Percentiles rank a stretch among this genome's conserved stretches.
Evolutionary conservation across 1,139 yeast species (phyloP).

Genomic region (Suhomyces kunorum): DNA sequence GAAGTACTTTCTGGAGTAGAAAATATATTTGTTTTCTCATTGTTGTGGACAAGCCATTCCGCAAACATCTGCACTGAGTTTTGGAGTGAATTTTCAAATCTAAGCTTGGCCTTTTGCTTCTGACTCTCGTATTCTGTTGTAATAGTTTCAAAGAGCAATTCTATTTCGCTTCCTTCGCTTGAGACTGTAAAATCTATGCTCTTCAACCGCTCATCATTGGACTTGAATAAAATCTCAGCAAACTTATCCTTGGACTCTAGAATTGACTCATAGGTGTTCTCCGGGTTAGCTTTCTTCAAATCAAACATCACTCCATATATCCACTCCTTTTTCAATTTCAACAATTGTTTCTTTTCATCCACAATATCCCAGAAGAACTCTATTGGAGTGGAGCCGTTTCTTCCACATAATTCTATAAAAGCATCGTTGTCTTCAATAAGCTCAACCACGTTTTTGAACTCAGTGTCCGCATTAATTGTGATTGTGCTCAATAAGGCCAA

Average conservation of each 20-base stretch:
- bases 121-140: conserved; percentile 25
- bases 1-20: background rate
- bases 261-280: conserved; percentile 19
- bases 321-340: conserved; percentile 62
- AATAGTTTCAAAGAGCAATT: conserved; percentile 29
- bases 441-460: conserved; percentile 60
- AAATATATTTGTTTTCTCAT: conserved; percentile 15
- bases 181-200: conserved; percentile 20
- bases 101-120: conserved; percentile 16
- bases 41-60: conserved; percentile 21
- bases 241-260: conserved; percentile 25
- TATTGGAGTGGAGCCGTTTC: conserved; percentile 76
- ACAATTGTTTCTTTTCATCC: conserved; percentile 58
- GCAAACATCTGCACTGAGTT: conserved; percentile 19
- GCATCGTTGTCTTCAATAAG: conserved; percentile 56
- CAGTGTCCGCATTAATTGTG: conserved; percentile 53
- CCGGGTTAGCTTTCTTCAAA: conserved; percentile 16
- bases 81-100: conserved; percentile 16
- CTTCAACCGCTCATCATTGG: conserved; percentile 33
- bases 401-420: conserved; percentile 66
- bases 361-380: conserved; percentile 78
- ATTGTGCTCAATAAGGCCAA: conserved; percentile 45
- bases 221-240: conserved; percentile 18
- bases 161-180: conserved; percentile 26
- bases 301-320: conserved; percentile 54